These are phyloP conservation scores for Dothiorella sarmentorum DNA, from an alignment of 2,329 filamentous ascomycete genomes.

Conservation along the genomic window DNA sequence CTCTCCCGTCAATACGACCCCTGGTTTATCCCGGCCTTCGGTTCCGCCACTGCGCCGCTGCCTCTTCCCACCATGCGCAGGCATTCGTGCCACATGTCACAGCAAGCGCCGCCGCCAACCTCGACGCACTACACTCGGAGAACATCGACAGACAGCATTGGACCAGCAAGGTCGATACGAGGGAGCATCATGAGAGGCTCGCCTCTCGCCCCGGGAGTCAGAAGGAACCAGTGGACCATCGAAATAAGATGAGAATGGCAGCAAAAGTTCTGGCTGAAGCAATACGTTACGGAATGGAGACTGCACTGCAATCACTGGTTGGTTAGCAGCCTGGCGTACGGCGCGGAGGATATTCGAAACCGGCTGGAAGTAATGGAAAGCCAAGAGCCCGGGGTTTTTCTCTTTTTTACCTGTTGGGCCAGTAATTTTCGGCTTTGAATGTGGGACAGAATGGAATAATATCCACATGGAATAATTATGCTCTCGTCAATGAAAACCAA, in stretches of 20 bases:
- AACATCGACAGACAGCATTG: neutral
- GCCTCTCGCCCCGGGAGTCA: neutral
- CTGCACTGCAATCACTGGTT: too few species aligned
- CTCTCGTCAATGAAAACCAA: neutral
- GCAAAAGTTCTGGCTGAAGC: neutral
- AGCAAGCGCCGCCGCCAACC: neutral
- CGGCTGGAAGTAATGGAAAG: neutral
- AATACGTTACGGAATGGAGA: neutral
- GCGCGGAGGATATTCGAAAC: too few species aligned
- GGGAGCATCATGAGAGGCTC: neutral
- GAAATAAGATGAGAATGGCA: neutral
- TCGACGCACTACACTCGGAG: neutral
- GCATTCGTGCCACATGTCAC: neutral
- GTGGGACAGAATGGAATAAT: neutral
- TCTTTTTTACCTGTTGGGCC: too few species aligned
- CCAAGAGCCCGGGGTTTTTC: too few species aligned
- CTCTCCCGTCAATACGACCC: neutral
- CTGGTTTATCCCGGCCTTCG: neutral
- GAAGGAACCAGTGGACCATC: conserved; percentile 8
- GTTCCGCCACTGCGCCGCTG: neutral
- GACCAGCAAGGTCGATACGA: neutral
- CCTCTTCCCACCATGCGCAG: conserved; percentile 2
- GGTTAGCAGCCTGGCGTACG: too few species aligned
- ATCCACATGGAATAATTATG: neutral
- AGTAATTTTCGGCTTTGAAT: neutral